Evolutionary conservation across 1,139 yeast species (phyloP).

Genomic region (Barnettozyma hawaiiensis): DNA sequence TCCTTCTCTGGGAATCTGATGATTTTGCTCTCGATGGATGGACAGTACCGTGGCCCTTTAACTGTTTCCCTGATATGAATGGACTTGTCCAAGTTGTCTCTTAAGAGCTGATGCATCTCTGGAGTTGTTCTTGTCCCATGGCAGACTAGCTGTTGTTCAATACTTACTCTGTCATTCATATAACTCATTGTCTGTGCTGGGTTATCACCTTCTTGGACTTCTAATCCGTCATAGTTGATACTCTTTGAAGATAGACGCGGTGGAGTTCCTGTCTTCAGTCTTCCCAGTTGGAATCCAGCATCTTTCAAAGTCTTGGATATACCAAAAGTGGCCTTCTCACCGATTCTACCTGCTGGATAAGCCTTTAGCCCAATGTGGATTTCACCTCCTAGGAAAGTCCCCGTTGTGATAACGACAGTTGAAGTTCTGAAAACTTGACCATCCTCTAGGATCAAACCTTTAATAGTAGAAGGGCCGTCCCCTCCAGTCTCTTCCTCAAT

Average conservation of each 20-base stretch:
- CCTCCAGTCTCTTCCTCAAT: conserved; percentile 42
- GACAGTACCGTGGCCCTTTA: conserved; percentile 96
- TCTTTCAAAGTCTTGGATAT: conserved; percentile 68
- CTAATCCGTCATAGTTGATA: conserved; percentile 57
- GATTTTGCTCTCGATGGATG: conserved; percentile 89
- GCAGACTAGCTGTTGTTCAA: conserved; percentile 59
- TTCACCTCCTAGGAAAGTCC: conserved; percentile 92
- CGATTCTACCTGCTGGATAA: conserved; percentile 89
- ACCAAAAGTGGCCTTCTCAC: conserved; percentile 90
- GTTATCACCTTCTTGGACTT: conserved; percentile 69
- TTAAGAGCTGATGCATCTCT: conserved; percentile 63
- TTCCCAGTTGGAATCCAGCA: conserved; percentile 79
- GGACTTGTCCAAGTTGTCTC: conserved; percentile 69
- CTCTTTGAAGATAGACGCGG: conserved; percentile 73
- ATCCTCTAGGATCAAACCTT: conserved; percentile 67
- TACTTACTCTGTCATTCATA: conserved; percentile 60
- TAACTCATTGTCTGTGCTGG: conserved; percentile 91
- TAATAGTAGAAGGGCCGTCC: conserved; percentile 30
- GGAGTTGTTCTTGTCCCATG: conserved; percentile 76
- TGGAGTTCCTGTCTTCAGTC: conserved; percentile 96
- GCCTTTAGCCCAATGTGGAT: conserved; percentile 81
- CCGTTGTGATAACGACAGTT: conserved; percentile 86
- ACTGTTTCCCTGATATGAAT: conserved; percentile 92
- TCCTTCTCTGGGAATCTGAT: conserved; percentile 72
- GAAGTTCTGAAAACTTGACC: conserved; percentile 57